Evolutionary conservation across 805 yeast species (phyloP).

Genomic region (Teunomyces pallodes): DNA sequence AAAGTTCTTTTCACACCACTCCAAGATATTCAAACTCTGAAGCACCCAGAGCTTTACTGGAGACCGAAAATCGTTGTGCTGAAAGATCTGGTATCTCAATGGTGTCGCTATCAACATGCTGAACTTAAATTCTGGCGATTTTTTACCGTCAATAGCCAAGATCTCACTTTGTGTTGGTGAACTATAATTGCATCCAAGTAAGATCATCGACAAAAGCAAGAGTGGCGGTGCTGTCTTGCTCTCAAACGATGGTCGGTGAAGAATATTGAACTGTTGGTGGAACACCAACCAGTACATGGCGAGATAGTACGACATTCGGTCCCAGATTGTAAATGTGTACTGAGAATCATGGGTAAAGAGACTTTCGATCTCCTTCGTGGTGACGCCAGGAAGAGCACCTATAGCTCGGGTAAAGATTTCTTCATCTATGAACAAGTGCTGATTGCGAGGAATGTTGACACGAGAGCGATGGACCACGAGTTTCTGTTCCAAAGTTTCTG

Average conservation of each 20-base stretch:
- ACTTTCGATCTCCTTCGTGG: slow-evolving; percentile 23
- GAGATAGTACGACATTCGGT: slow-evolving; percentile 34
- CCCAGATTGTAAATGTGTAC: slow-evolving; percentile 23
- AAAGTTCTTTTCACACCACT: slow-evolving; percentile 75
- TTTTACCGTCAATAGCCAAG: slow-evolving; percentile 16
- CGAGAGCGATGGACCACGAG: slow-evolving; percentile 18
- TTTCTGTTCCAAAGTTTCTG: slow-evolving; percentile 10
- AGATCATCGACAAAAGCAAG: slow-evolving; percentile 52
- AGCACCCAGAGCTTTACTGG: slow-evolving; percentile 77
- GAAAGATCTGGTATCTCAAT: slow-evolving; percentile 66
- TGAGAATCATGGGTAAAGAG: slow-evolving; percentile 23
- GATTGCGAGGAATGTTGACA: slow-evolving; percentile 23
- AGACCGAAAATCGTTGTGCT: slow-evolving; percentile 68
- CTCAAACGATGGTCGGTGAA: slow-evolving; percentile 59
- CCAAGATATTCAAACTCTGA: slow-evolving; percentile 71
- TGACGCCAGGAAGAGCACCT: slow-evolving; percentile 26
- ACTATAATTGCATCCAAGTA: slow-evolving; percentile 52
- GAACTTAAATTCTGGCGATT: slow-evolving; percentile 38
- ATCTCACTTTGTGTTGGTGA: slow-evolving; percentile 13
- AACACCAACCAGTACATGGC: slow-evolving; percentile 55
- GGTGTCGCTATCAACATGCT: slow-evolving; percentile 53
- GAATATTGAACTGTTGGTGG: slow-evolving; percentile 57
- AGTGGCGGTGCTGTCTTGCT: slow-evolving; percentile 48
- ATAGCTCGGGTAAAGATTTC: slow-evolving; percentile 33
- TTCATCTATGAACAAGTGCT: slow-evolving; percentile 39